phyloP scores from a whole-genome alignment of 2,329 filamentous ascomycete species.

The Monosporascus cannonballus region DNA sequence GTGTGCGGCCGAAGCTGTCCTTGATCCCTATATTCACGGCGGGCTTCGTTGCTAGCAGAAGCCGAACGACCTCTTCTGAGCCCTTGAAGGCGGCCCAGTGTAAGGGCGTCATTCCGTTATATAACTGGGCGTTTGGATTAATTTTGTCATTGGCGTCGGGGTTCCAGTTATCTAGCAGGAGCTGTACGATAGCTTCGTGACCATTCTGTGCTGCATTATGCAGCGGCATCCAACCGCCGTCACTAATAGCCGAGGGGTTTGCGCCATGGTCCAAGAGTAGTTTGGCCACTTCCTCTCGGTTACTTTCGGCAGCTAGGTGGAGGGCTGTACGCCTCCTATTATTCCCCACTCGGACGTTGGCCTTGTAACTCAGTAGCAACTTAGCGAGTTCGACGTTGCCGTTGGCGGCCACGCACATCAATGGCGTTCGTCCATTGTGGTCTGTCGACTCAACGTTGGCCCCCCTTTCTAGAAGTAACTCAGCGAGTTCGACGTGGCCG shows the following conservation, averaged over 20 bases:
- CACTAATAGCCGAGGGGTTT: constrained; percentile 26
- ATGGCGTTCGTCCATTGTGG: constrained; percentile 44
- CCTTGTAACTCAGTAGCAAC: constrained; percentile 32
- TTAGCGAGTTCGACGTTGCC: constrained; percentile 47
- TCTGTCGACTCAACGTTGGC: constrained; percentile 32
- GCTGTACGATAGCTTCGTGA: constrained; percentile 22
- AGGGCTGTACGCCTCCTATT: constrained; percentile 38
- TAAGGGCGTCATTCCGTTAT: constrained; percentile 46
- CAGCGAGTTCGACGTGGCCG: constrained; percentile 45
- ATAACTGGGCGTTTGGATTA: constrained; percentile 39
- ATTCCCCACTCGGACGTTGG: constrained; percentile 36
- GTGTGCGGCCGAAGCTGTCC: constrained; percentile 32
- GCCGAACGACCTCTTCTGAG: constrained; percentile 34
- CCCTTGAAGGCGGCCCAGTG: constrained; percentile 48
- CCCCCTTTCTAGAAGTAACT: constrained; percentile 33
- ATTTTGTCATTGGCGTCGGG: constrained; percentile 19
- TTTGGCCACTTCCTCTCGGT: constrained; percentile 28
- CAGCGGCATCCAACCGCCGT: constrained; percentile 35
- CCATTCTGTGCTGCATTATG: constrained; percentile 35
- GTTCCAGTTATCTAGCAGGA: constrained; percentile 30
- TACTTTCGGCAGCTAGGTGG: constrained; percentile 42
- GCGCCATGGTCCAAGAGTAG: constrained; percentile 29
- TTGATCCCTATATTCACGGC: constrained; percentile 27
- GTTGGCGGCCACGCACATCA: constrained; percentile 54
- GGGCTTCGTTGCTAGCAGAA: constrained; percentile 29